phyloP scores from a whole-genome alignment of 306 rosid genomes.

The Gleditsia sinensis region DNA sequence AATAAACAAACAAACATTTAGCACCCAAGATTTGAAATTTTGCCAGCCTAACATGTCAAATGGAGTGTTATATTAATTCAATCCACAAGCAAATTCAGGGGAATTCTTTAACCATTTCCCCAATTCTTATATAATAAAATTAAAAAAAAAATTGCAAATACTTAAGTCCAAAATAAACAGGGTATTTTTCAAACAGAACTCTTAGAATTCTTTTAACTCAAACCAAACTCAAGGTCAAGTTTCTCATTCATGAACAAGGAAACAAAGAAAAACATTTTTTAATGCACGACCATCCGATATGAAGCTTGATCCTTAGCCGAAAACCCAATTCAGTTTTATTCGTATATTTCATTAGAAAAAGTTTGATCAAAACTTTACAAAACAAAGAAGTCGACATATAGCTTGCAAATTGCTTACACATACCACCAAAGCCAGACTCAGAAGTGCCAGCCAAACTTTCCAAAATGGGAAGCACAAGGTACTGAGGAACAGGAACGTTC shows the following conservation, averaged over 20 bases:
- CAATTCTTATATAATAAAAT: neutral
- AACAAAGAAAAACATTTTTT: neutral
- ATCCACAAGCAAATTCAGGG: neutral
- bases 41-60: neutral
- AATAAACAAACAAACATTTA: neutral
- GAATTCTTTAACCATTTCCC: neutral
- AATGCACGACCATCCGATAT: neutral
- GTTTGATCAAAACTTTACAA: neutral
- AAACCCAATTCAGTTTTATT: conserved; percentile 29
- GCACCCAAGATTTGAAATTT: neutral
- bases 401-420: conserved; percentile 45
- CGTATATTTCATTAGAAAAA: neutral
- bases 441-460: conserved; percentile 34
- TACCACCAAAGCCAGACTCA: conserved; percentile 19
- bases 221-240: neutral
- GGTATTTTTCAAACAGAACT: conserved; percentile 9
- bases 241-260: neutral
- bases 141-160: neutral
- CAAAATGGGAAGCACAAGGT: conserved; percentile 54
- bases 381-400: conserved; percentile 46
- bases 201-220: neutral
- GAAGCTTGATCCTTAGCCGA: neutral
- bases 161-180: conserved; percentile 9
- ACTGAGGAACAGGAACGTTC: conserved; percentile 57
- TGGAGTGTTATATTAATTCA: neutral